Evolutionary conservation across 1,284 basidiomycete genomes (phyloP).

Genomic region (Cryptococcus sp.): DNA sequence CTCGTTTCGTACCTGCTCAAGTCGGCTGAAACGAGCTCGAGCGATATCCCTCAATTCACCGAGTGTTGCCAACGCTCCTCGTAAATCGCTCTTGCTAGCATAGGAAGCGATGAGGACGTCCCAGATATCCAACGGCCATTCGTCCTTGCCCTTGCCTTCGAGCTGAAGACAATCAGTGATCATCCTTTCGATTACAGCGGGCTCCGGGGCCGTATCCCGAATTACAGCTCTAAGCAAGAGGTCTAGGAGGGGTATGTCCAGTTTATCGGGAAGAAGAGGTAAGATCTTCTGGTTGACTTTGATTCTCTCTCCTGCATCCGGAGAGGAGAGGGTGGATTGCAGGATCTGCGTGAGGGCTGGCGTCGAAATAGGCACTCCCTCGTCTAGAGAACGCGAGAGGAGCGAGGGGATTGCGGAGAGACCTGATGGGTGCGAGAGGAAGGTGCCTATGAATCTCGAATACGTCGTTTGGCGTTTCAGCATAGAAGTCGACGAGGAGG

Average conservation of each 20-base stretch:
- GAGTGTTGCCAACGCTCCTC: slow-evolving; percentile 13
- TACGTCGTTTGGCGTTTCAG: slow-evolving; percentile 11
- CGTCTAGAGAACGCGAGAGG: slow-evolving; percentile 12
- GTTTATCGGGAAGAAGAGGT: slow-evolving; percentile 25
- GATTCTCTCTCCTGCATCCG: background rate
- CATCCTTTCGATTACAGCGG: slow-evolving; percentile 16
- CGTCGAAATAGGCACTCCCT: slow-evolving; percentile 19
- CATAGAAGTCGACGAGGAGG: slow-evolving; percentile 1
- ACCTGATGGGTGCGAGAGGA: slow-evolving; percentile 18
- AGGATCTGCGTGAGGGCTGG: slow-evolving; percentile 18
- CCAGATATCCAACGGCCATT: slow-evolving; percentile 29
- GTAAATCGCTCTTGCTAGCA: slow-evolving; percentile 11
- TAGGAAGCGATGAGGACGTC: slow-evolving; percentile 17
- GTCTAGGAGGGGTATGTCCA: slow-evolving; percentile 36
- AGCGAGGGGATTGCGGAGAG: slow-evolving; percentile 10
- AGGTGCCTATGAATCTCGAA: slow-evolving; percentile 15
- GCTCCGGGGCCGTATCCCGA: slow-evolving; percentile 8
- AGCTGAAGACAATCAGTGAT: slow-evolving; percentile 23
- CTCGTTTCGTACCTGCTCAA: background rate
- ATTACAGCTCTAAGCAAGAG: slow-evolving; percentile 19
- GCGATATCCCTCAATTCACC: slow-evolving; percentile 16
- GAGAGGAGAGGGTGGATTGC: background rate
- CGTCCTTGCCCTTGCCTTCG: background rate
- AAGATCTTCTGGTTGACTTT: slow-evolving; percentile 13
- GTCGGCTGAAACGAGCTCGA: background rate